Percentiles rank a stretch among this genome's conserved stretches.
Evolutionary conservation across 2,329 filamentous ascomycete genomes (phyloP).

Genomic region (Hypoxylon sp.): DNA sequence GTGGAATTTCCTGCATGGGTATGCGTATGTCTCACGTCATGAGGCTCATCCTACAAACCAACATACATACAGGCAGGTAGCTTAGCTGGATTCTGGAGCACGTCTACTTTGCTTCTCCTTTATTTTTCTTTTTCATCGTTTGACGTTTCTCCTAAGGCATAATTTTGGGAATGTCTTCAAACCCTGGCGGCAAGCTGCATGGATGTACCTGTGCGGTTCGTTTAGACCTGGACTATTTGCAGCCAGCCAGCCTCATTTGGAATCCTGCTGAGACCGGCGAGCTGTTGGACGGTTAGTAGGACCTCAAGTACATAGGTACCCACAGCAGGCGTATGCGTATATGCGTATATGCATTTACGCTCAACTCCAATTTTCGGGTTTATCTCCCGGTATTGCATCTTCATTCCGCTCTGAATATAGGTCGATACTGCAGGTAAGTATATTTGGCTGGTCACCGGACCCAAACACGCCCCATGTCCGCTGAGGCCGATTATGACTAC

Average conservation of each 20-base stretch:
- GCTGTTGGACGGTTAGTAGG: constrained; percentile 1
- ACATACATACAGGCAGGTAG: background rate
- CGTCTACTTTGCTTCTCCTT: constrained; percentile 15
- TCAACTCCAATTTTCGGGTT: constrained; percentile 6
- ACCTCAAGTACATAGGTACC: background rate
- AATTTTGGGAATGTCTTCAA: background rate
- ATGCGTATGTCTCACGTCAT: constrained; percentile 28
- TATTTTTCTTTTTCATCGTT: constrained; percentile 5
- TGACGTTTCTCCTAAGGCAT: constrained; percentile 5
- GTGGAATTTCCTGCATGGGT: constrained; percentile 20
- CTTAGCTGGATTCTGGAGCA: background rate
- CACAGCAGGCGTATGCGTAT: no score
- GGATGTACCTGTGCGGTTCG: background rate
- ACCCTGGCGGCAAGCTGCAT: constrained; percentile 3
- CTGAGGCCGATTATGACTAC: constrained; percentile 24
- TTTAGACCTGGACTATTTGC: constrained; percentile 4
- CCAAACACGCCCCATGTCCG: constrained; percentile 15
- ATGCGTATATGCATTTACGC: constrained; percentile 16
- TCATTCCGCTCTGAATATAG: constrained; percentile 1
- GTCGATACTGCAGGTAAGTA: no score
- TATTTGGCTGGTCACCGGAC: constrained; percentile 23
- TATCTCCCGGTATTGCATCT: constrained; percentile 5
- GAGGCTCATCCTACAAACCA: constrained; percentile 27
- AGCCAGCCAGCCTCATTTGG: constrained; percentile 21
- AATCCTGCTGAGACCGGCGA: constrained; percentile 5